These are phyloP conservation scores for Prunus yedoensis DNA, from an alignment of 331 rosid genomes.

Conservation along the genomic window DNA sequence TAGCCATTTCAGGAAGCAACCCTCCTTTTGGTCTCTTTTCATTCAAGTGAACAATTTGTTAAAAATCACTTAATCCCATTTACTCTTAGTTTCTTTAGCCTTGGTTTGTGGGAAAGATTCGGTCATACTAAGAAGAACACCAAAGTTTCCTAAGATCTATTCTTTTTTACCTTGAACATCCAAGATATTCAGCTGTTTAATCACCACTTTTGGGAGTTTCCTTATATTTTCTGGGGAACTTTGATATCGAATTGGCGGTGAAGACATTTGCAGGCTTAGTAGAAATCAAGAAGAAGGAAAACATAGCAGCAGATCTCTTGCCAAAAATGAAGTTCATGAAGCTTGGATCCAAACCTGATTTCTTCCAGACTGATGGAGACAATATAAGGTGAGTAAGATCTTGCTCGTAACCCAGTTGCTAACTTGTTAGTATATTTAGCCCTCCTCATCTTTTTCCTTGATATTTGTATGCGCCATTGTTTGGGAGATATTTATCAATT, in stretches of 20 bases:
- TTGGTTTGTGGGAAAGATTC: conserved; percentile 61
- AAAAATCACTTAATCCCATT: conserved; percentile 16
- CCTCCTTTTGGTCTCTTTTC: conserved; percentile 53
- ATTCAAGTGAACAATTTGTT: conserved; percentile 35
- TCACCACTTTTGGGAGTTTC: conserved; percentile 5
- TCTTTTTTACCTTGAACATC: conserved; percentile 14
- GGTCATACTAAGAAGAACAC: conserved; percentile 42
- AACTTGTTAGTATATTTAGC: not conserved
- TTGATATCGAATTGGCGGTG: conserved; percentile 1
- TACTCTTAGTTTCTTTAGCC: conserved; percentile 35
- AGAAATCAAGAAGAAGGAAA: conserved; percentile 25
- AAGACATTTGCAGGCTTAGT: conserved; percentile 17
- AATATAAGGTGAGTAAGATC: conserved; percentile 61
- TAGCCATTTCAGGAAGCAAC: conserved; percentile 72
- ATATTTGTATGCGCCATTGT: not conserved
- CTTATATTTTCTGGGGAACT: conserved; percentile 11
- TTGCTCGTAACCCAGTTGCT: not conserved
- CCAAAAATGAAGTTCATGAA: conserved; percentile 96
- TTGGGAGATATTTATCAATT: not conserved
- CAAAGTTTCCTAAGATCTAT: conserved; percentile 29
- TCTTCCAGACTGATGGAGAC: conserved; percentile 81
- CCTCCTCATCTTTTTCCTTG: not conserved
- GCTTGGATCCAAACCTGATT: conserved; percentile 97
- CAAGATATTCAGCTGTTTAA: conserved; percentile 22
- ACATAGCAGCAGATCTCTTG: conserved; percentile 26